Evolutionary conservation across 2,329 filamentous ascomycete species (phyloP).

Genomic region (Aspergillus thermomutatus): DNA sequence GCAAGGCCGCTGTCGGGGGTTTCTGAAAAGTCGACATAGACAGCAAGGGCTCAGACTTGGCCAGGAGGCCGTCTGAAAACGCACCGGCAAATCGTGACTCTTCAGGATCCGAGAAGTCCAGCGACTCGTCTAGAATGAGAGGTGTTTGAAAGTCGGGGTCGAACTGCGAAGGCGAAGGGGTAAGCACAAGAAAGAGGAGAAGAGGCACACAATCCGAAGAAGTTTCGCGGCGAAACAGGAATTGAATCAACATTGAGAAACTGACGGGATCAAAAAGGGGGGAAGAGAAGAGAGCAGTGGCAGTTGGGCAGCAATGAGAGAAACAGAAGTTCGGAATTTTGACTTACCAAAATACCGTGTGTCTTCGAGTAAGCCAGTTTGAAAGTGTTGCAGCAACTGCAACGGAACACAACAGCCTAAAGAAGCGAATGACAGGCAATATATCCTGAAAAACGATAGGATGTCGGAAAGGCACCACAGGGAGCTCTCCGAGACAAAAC

Average conservation of each 20-base stretch:
- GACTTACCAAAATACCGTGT: constrained; percentile 44
- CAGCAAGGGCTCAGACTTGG: constrained; percentile 60
- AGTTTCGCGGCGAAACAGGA: constrained; percentile 15
- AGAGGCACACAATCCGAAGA: neutral
- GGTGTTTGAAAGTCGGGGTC: constrained; percentile 46
- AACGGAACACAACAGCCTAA: constrained; percentile 39
- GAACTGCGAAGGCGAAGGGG: constrained; percentile 24
- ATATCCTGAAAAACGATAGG: constrained; percentile 39
- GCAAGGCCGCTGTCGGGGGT: constrained; percentile 69
- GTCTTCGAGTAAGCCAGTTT: constrained; percentile 49
- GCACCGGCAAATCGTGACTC: constrained; percentile 43
- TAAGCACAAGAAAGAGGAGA: constrained; percentile 1
- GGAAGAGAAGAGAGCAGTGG: neutral
- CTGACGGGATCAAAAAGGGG: constrained; percentile 2
- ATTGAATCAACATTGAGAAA: constrained; percentile 14
- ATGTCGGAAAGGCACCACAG: constrained; percentile 31
- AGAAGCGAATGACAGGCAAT: constrained; percentile 48
- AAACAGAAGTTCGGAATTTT: constrained; percentile 15
- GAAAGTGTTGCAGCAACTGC: constrained; percentile 46
- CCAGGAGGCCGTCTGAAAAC: constrained; percentile 51
- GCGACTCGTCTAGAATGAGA: constrained; percentile 46
- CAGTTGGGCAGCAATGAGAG: constrained; percentile 22
- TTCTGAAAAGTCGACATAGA: constrained; percentile 84
- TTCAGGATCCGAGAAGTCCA: constrained; percentile 45
- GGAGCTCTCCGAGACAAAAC: constrained; percentile 43